These are phyloP conservation scores for Heterobasidion irregulare DNA, from an alignment of 1,284 basidiomycete genomes.

Conservation along the genomic window DNA sequence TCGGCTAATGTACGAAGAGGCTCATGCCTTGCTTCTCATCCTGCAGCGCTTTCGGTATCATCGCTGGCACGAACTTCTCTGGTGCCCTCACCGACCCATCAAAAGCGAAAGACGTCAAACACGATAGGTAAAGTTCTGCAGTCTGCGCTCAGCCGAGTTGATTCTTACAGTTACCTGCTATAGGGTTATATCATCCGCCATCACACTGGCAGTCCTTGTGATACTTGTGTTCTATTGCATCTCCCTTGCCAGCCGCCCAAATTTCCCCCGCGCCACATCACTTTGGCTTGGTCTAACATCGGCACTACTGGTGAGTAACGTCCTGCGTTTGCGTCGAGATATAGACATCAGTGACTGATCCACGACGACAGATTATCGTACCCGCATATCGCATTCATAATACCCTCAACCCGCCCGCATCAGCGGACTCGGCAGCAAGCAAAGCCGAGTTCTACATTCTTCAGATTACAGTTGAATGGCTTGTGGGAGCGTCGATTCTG, in stretches of 20 bases:
- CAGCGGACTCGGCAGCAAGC: background rate
- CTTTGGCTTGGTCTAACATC: background rate
- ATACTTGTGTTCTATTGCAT: background rate
- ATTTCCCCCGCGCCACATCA: background rate
- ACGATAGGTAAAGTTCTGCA: background rate
- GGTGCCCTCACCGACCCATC: background rate
- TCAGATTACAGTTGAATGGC: slow-evolving; percentile 1
- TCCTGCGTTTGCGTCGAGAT: background rate
- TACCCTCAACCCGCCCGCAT: background rate
- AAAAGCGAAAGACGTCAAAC: background rate
- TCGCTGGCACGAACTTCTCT: background rate
- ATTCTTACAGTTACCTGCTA: background rate
- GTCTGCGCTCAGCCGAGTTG: background rate
- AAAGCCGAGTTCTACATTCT: slow-evolving; percentile 1
- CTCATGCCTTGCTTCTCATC: no score
- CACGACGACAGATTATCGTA: background rate
- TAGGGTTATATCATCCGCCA: background rate
- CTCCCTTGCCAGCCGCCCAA: background rate
- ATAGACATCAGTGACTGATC: background rate
- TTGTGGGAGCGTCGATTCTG: background rate
- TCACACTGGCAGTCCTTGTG: background rate
- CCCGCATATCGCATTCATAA: background rate
- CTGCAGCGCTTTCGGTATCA: background rate
- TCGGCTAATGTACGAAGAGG: no score
- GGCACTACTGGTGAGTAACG: background rate